A percentile compares a stretch with the other conserved stretches of the same genome.
Conservation (phyloP, 441 rosid genomes). For the Melianthus villosus region DNA sequence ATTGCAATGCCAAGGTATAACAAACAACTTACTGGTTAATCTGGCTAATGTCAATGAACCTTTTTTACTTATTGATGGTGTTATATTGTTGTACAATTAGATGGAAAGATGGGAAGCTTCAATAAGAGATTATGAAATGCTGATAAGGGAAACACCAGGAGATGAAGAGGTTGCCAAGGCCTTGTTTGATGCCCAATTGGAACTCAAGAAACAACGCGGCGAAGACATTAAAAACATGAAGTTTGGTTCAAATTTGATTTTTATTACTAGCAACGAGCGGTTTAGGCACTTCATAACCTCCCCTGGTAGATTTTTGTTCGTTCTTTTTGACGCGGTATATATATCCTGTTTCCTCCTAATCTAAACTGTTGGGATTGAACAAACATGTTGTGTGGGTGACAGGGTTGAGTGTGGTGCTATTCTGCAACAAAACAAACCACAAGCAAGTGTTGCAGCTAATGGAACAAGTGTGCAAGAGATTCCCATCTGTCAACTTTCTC, state of each 20-base stretch:
- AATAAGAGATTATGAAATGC: constrained; percentile 52
- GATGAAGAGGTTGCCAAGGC: constrained; percentile 51
- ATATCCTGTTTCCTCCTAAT: no score
- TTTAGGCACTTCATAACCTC: constrained; percentile 30
- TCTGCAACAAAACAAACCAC: constrained; percentile 25
- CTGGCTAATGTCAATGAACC: neutral
- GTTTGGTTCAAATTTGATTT: constrained; percentile 32
- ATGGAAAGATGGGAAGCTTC: constrained; percentile 64
- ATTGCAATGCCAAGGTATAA: constrained; percentile 59
- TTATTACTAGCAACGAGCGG: constrained; percentile 26
- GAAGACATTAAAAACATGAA: constrained; percentile 27
- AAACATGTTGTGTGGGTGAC: neutral
- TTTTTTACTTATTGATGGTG: constrained; percentile 1
- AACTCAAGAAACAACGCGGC: constrained; percentile 29
- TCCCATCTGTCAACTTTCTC: constrained; percentile 44
- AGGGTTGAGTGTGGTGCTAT: constrained; percentile 37
- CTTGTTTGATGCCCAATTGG: constrained; percentile 36
- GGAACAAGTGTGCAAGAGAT: constrained; percentile 37
- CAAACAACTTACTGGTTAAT: no score
- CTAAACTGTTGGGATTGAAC: neutral
- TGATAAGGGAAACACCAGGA: constrained; percentile 43
- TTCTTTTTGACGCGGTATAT: no score
- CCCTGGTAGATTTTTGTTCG: constrained; percentile 25
- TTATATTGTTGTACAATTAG: constrained; percentile 15
- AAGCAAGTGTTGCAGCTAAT: constrained; percentile 23